phyloP scores from a whole-genome alignment of 306 rosid genomes.

The Vigna angularis region DNA sequence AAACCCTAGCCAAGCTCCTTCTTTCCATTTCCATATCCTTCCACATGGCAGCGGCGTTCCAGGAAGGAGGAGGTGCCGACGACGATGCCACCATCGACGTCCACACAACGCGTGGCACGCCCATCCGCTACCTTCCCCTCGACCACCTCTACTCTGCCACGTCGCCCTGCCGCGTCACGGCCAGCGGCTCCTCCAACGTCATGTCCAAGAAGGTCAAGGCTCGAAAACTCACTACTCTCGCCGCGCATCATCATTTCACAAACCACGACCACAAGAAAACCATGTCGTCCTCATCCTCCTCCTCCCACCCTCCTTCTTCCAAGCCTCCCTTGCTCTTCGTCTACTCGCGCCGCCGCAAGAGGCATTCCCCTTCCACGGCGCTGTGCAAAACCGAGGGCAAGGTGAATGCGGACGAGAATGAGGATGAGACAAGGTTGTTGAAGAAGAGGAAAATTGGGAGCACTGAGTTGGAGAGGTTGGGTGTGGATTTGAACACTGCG shows the following conservation, averaged over 20 bases:
- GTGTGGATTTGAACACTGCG: constrained; percentile 62
- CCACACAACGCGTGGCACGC: constrained; percentile 62
- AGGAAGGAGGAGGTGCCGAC: constrained; percentile 6
- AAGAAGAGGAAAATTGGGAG: constrained; percentile 62
- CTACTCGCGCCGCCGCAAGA: constrained; percentile 78
- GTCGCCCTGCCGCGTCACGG: constrained; percentile 72
- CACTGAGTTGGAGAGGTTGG: constrained; percentile 73
- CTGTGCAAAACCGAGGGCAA: background rate
- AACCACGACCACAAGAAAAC: constrained; percentile 19
- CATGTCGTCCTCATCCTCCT: background rate
- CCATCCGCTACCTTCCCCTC: constrained; percentile 80
- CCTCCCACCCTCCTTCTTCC: background rate
- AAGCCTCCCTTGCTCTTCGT: constrained; percentile 64
- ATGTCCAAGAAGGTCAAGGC: constrained; percentile 98
- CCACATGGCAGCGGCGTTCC: constrained; percentile 56
- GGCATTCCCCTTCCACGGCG: constrained; percentile 26
- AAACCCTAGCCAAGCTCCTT: constrained; percentile 32
- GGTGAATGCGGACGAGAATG: constrained; percentile 26
- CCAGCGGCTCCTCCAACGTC: constrained; percentile 87
- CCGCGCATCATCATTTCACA: background rate
- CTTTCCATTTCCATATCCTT: background rate
- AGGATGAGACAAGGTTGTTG: constrained; percentile 36
- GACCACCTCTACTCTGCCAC: constrained; percentile 94
- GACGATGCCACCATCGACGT: constrained; percentile 73
- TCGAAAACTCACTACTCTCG: constrained; percentile 55